phyloP scores from a whole-genome alignment of 306 rosid species.

The Cucurbita maxima region DNA sequence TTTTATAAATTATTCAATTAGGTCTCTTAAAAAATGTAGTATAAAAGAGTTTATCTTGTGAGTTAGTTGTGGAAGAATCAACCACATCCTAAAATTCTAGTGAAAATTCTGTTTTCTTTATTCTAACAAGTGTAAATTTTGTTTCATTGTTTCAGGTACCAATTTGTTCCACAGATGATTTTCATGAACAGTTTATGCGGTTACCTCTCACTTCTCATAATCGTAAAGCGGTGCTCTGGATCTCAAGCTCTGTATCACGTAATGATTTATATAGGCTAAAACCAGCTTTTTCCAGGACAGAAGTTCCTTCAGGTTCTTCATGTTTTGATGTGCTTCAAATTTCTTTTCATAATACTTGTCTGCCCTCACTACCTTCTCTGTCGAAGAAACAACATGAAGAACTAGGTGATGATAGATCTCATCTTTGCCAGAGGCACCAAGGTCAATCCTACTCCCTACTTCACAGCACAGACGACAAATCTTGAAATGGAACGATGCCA shows the following conservation, averaged over 20 bases:
- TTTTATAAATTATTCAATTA: background rate
- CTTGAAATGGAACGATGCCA: slow-evolving; percentile 24
- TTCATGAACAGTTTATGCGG: slow-evolving; percentile 77
- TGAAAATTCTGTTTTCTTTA: background rate
- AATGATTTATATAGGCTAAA: slow-evolving; percentile 80
- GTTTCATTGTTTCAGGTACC: slow-evolving; percentile 44
- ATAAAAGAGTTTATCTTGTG: background rate
- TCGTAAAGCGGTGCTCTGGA: slow-evolving; percentile 77
- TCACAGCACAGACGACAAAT: slow-evolving; percentile 31
- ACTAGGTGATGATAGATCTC: slow-evolving; percentile 20
- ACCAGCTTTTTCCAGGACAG: slow-evolving; percentile 77
- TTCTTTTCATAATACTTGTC: background rate
- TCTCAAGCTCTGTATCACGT: slow-evolving; percentile 75
- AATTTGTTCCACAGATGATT: slow-evolving; percentile 67
- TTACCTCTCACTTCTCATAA: slow-evolving; percentile 65
- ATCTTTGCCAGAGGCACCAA: slow-evolving; percentile 45
- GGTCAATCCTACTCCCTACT: slow-evolving; percentile 49
- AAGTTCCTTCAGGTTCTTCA: slow-evolving; percentile 44
- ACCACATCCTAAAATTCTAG: background rate
- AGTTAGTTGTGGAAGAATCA: background rate
- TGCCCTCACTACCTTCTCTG: slow-evolving; percentile 59
- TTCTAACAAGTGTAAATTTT: background rate
- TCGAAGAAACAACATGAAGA: slow-evolving; percentile 63
- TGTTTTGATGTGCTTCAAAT: background rate
- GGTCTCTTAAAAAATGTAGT: background rate